Percentiles rank a stretch among this genome's conserved stretches.
Evolutionary conservation across 2,329 filamentous ascomycete species (phyloP).

Genomic region (Colletotrichum orbiculare): DNA sequence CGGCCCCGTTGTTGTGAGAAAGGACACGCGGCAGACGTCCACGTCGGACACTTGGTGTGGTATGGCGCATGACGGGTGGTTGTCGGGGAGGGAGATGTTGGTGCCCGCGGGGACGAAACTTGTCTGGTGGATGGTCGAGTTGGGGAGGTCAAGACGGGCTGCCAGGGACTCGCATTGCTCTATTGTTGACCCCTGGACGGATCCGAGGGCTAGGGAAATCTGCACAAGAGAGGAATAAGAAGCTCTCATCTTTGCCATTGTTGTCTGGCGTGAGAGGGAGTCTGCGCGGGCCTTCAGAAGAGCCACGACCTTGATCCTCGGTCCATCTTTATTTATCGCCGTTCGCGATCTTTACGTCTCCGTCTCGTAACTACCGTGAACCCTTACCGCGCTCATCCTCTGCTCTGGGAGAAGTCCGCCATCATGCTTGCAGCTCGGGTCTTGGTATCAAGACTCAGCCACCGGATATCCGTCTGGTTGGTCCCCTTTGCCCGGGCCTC

Average conservation of each 20-base stretch:
- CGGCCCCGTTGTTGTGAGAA: slow-evolving; percentile 43
- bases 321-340: not conserved
- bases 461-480: slow-evolving; percentile 15
- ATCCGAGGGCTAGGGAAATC: not conserved
- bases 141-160: slow-evolving; percentile 26
- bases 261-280: too few species aligned
- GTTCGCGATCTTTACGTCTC: not conserved
- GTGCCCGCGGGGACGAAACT: slow-evolving; percentile 41
- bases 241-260: slow-evolving; percentile 3
- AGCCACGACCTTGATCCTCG: too few species aligned
- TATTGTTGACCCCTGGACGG: not conserved
- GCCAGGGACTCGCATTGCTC: slow-evolving; percentile 20
- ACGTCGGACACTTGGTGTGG: slow-evolving; percentile 33
- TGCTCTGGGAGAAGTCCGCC: slow-evolving; percentile 4
- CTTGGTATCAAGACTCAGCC: not conserved
- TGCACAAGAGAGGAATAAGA: not conserved
- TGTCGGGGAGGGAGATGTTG: slow-evolving; percentile 45
- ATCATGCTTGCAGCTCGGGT: not conserved
- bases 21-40: slow-evolving; percentile 43
- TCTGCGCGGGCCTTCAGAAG: too few species aligned
- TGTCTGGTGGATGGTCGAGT: slow-evolving; percentile 42
- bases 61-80: slow-evolving; percentile 47
- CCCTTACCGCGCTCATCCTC: slow-evolving; percentile 15
- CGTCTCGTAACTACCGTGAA: slow-evolving; percentile 17
- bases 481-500: not conserved